These are phyloP conservation scores for Durotheca rogersii DNA, from an alignment of 495 filamentous ascomycete genomes.

Conservation along the genomic window DNA sequence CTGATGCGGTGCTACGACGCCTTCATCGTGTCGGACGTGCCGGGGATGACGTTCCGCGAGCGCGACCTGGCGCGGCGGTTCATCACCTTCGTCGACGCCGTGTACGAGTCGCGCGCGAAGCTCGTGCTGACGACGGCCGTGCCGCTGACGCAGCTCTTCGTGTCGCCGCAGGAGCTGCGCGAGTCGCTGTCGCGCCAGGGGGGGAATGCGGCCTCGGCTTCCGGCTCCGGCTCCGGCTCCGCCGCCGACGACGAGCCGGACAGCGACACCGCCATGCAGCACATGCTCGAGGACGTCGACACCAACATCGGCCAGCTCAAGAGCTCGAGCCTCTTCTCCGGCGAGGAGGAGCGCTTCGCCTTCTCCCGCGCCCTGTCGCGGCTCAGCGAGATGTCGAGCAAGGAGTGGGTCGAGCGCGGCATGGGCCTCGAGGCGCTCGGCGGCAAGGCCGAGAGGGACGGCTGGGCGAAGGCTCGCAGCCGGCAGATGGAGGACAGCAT, in stretches of 20 bases:
- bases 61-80: conserved; percentile 91
- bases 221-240: too few species aligned
- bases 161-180: conserved; percentile 74
- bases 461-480: conserved; percentile 64
- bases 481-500: conserved; percentile 74
- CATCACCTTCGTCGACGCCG: conserved; percentile 95
- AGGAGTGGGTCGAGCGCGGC: conserved; percentile 91
- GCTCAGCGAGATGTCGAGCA: conserved; percentile 87
- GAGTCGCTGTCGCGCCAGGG: conserved; percentile 51
- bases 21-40: conserved; percentile 88
- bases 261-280: conserved; percentile 81
- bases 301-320: conserved; percentile 83
- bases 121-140: conserved; percentile 88
- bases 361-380: conserved; percentile 87
- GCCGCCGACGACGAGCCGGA: too few species aligned
- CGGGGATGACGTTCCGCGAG: conserved; percentile 81
- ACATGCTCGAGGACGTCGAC: conserved; percentile 91
- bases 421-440: conserved; percentile 62
- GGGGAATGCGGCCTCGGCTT: too few species aligned
- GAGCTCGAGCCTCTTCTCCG: conserved; percentile 82
- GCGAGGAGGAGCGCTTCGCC: conserved; percentile 95
- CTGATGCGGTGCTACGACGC: conserved; percentile 86
- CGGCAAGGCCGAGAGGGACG: conserved; percentile 61
- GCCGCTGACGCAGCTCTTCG: conserved; percentile 81
- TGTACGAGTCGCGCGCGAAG: conserved; percentile 87